Evolutionary conservation across 2,329 filamentous ascomycete genomes (phyloP).

Genomic region (Colletotrichum tamarilloi): DNA sequence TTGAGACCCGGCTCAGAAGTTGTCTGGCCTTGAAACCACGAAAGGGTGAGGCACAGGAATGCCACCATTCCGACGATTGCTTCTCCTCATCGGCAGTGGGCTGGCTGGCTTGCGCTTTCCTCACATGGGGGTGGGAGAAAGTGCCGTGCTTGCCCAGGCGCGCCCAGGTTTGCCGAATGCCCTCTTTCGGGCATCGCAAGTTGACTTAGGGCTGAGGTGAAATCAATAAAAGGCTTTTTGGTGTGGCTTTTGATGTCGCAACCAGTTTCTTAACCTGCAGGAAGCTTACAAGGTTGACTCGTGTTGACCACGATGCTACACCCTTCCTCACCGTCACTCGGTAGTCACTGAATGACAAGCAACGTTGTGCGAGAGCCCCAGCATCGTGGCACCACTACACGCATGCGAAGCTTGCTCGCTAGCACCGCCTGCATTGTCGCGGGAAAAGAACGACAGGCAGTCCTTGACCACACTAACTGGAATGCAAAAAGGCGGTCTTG

Average conservation of each 20-base stretch:
- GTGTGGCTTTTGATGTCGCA: background rate
- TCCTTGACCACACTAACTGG: background rate
- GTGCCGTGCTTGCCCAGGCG: slow-evolving; percentile 1
- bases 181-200: slow-evolving; percentile 6
- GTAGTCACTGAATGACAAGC: background rate
- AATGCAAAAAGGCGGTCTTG: background rate
- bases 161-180: background rate
- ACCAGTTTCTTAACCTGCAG: background rate
- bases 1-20: background rate
- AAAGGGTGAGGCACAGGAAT: background rate
- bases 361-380: background rate
- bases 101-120: background rate
- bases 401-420: background rate
- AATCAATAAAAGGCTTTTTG: slow-evolving; percentile 17
- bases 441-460: background rate
- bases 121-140: background rate
- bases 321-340: background rate
- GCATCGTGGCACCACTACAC: slow-evolving; percentile 27
- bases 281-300: slow-evolving; percentile 17
- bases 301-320: background rate
- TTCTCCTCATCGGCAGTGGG: background rate
- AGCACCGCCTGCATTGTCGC: background rate
- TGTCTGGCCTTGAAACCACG: slow-evolving; percentile 10
- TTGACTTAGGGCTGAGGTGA: slow-evolving; percentile 32
- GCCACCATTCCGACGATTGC: background rate